Conservation (phyloP, 1,284 basidiomycete genomes). For the Xerocomus cyaneibrunnescens region DNA sequence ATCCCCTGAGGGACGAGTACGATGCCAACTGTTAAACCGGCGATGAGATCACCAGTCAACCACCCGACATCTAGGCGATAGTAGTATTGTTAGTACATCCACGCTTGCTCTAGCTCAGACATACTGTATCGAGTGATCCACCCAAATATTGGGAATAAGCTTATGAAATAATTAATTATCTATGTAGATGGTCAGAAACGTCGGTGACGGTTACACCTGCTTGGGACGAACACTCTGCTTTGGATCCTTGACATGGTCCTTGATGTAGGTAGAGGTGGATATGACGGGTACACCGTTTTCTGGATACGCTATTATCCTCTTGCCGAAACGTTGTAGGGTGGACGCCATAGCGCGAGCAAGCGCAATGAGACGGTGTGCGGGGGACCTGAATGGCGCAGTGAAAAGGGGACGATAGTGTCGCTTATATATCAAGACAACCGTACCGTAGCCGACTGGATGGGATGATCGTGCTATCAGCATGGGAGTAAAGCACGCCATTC, state of each 20-base stretch:
- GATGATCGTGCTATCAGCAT: no score
- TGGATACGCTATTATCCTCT: constrained; percentile 59
- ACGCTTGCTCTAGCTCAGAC: constrained; percentile 20
- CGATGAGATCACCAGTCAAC: constrained; percentile 81
- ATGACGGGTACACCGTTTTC: constrained; percentile 59
- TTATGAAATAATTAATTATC: constrained; percentile 59
- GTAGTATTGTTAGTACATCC: not conserved
- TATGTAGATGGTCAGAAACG: constrained; percentile 1
- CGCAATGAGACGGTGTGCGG: no score
- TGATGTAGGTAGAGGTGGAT: constrained; percentile 54
- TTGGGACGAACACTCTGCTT: constrained; percentile 45
- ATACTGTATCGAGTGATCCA: constrained; percentile 87
- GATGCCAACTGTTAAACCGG: constrained; percentile 88
- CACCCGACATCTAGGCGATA: constrained; percentile 58
- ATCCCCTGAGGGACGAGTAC: constrained; percentile 89
- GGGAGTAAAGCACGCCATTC: constrained; percentile 33
- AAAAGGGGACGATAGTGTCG: not conserved
- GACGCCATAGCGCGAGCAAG: constrained; percentile 38
- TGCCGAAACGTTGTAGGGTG: constrained; percentile 51
- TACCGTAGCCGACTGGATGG: not conserved
- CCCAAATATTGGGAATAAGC: constrained; percentile 79
- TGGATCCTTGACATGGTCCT: constrained; percentile 43
- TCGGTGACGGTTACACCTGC: constrained; percentile 5
- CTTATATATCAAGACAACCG: constrained; percentile 6
- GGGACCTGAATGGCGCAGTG: no score